Evolutionary conservation across 495 filamentous ascomycete genomes (phyloP).

Genomic region (Aspergillus homomorphus): DNA sequence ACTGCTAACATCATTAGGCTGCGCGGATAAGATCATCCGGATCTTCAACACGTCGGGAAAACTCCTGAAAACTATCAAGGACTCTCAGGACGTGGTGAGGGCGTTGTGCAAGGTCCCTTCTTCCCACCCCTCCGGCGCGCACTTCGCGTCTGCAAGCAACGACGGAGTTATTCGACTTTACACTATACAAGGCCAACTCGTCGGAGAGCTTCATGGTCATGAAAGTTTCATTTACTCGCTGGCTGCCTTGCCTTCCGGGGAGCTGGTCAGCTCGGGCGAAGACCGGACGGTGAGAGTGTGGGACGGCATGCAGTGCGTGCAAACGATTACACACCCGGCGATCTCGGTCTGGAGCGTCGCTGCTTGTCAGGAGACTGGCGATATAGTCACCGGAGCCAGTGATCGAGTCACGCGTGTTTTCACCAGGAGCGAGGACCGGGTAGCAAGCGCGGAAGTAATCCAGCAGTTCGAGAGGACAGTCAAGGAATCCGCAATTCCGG

Average conservation of each 20-base stretch:
- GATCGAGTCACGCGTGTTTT: constrained; percentile 86
- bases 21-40: constrained; percentile 84
- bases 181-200: constrained; percentile 68
- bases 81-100: constrained; percentile 74
- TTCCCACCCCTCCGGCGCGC: constrained; percentile 72
- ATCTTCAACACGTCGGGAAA: constrained; percentile 69
- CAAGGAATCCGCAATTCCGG: constrained; percentile 77
- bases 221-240: constrained; percentile 96
- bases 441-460: constrained; percentile 57
- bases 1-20: constrained; percentile 44
- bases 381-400: constrained; percentile 90
- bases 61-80: constrained; percentile 63
- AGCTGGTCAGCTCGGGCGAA: constrained; percentile 87
- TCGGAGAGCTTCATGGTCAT: constrained; percentile 78
- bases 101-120: constrained; percentile 79
- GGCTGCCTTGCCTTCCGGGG: constrained; percentile 70
- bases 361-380: constrained; percentile 73
- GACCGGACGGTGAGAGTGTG: constrained; percentile 90
- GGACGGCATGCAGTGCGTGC: constrained; percentile 76
- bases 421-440: constrained; percentile 66
- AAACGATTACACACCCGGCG: constrained; percentile 96
- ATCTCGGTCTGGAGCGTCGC: constrained; percentile 95
- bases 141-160: constrained; percentile 87
- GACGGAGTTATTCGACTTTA: constrained; percentile 83
- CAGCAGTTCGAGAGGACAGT: constrained; percentile 77